These are phyloP conservation scores for Dendrobium catenatum DNA, from an alignment of 106 monocot species.

Conservation along the genomic window DNA sequence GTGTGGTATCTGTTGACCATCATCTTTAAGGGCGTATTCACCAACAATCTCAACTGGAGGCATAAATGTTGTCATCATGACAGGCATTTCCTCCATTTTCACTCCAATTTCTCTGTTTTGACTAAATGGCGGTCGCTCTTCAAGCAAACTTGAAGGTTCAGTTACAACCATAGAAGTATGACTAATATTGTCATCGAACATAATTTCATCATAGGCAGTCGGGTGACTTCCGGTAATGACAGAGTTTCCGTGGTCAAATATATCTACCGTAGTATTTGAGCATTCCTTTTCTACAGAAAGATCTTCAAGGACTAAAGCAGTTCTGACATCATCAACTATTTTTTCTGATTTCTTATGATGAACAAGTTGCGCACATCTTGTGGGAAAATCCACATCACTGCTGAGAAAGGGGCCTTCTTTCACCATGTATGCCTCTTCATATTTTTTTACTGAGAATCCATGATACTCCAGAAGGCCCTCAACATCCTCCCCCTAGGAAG, in stretches of 20 bases:
- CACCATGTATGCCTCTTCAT: slow-evolving; percentile 80
- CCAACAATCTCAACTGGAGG: slow-evolving; percentile 10
- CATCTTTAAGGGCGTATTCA: slow-evolving; percentile 6
- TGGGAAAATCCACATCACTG: slow-evolving; percentile 53
- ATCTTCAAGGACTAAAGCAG: slow-evolving; percentile 16
- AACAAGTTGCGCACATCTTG: slow-evolving; percentile 66
- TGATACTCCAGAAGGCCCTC: slow-evolving; percentile 69
- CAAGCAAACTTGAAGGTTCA: slow-evolving; percentile 3
- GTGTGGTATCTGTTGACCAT: slow-evolving; percentile 2
- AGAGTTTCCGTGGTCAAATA: slow-evolving; percentile 6
- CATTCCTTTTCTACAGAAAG: slow-evolving; percentile 9
- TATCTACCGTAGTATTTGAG: not conserved
- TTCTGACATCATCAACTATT: slow-evolving; percentile 64
- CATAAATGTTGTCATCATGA: not conserved
- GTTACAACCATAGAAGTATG: not conserved
- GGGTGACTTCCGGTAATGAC: slow-evolving; percentile 2
- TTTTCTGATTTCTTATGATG: slow-evolving; percentile 51
- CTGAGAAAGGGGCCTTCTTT: slow-evolving; percentile 86
- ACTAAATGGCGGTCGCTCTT: slow-evolving; percentile 6
- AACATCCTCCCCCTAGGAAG: slow-evolving; percentile 69
- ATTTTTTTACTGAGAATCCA: slow-evolving; percentile 61
- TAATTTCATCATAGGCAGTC: slow-evolving; percentile 25
- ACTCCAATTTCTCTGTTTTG: slow-evolving; percentile 5
- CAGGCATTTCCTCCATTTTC: slow-evolving; percentile 9
- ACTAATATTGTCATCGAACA: slow-evolving; percentile 21